phyloP scores from a whole-genome alignment of 805 yeast species.

The Maudiozyma turicensis region DNA sequence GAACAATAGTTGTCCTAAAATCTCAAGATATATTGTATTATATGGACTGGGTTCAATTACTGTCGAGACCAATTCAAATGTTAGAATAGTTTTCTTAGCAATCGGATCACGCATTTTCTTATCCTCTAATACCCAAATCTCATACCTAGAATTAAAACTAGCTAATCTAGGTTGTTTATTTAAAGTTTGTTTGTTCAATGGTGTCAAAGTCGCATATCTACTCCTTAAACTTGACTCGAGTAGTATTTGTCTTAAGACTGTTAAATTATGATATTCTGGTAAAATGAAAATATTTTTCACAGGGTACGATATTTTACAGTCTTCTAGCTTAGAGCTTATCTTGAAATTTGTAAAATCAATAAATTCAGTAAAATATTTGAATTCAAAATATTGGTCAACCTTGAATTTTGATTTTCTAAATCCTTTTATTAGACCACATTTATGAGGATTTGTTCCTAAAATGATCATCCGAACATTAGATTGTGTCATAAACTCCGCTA shows the following conservation, averaged over 20 bases:
- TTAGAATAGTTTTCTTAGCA: slow-evolving; percentile 31
- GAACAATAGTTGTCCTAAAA: slow-evolving; percentile 41
- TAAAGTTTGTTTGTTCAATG: slow-evolving; percentile 4
- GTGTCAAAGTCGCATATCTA: slow-evolving; percentile 26
- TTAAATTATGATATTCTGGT: slow-evolving; percentile 2
- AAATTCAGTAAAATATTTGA: slow-evolving; percentile 27
- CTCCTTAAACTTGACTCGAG: slow-evolving; percentile 16
- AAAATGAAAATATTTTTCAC: slow-evolving; percentile 11
- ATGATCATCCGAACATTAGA: slow-evolving; percentile 30
- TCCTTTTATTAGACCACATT: not conserved
- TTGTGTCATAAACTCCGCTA: slow-evolving; percentile 21
- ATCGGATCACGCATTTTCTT: slow-evolving; percentile 11
- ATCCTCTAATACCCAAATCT: slow-evolving; percentile 45
- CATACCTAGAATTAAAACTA: slow-evolving; percentile 29
- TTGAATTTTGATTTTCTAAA: not conserved
- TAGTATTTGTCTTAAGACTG: slow-evolving; percentile 17
- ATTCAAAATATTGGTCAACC: slow-evolving; percentile 37
- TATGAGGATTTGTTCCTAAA: slow-evolving; percentile 19
- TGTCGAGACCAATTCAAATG: slow-evolving; percentile 37
- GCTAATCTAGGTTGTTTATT: slow-evolving; percentile 31
- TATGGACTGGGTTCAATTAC: slow-evolving; percentile 27
- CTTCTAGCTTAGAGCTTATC: not conserved
- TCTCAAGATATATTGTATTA: slow-evolving; percentile 41
- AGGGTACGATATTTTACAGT: slow-evolving; percentile 8
- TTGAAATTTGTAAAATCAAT: not conserved